Base-by-base conservation (phyloP, 2,329 filamentous ascomycete genomes). In the Aspergillus floridensis region DNA sequence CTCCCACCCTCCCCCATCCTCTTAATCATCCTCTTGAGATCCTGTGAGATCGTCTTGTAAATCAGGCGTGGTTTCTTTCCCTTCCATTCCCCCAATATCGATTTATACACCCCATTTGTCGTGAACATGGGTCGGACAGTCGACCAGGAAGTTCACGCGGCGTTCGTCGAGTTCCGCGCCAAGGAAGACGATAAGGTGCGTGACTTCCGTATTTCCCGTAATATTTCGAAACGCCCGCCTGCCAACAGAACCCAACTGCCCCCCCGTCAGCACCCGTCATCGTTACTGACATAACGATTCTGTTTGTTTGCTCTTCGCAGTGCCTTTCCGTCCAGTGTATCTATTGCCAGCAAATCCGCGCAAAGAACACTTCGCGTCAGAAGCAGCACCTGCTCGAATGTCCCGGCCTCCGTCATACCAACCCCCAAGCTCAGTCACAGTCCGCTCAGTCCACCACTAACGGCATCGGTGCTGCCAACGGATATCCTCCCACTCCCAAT, bases 271-370 rank as follows among this genome's bases (percentile, higher is more conserved):
- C 26, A 29, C 26, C 48, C 22, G 48, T 49, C 64, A 61, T 47
- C 66, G 65, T 73, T 71, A 74, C 75, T 76, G 71, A 75, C 73
- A 68, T 67, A 60, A 62, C 63, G 60, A 63, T 65, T 58, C 63
- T 35, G 64, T 55, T 58, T 63, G 35, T 61, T 63, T 31, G 53
- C 53, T 53, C 48, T 56, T 53, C 67, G 49, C 66, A 82, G 76
- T 82, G 80, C 70, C 78, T 81, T 61, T 81, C 79, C 49, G 80
- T 81, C 22, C 80, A 81, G 73, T 82, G 80, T 70, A 81, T 81
- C 71, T 81, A 82, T 67, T 82, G 80, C 63, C 79, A 81, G 67
- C 79, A 81, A 69, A 81, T 81, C 59, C 77, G 80, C 62, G 80
- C 80, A 68, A 82, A 82, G 74, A 82, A 82, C 65, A 82, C 80